Evolutionary conservation across 2,329 filamentous ascomycete genomes (phyloP).

Genomic region (Trichoderma cornu-damae): DNA sequence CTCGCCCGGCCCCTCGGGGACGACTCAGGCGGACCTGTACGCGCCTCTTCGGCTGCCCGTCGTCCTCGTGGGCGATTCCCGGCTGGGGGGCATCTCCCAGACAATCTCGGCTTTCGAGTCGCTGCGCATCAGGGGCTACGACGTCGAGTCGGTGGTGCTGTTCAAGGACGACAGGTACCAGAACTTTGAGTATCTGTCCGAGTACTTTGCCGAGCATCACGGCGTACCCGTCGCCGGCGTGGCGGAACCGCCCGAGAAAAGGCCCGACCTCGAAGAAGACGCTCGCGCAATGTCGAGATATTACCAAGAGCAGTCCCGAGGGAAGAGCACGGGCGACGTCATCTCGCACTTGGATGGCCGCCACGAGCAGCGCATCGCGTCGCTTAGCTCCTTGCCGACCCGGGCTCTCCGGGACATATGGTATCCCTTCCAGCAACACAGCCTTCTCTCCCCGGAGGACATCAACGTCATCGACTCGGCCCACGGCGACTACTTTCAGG

Average conservation of each 20-base stretch:
- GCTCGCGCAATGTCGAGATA: constrained; percentile 56
- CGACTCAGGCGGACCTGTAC: constrained; percentile 73
- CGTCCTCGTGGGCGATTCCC: constrained; percentile 68
- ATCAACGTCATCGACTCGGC: constrained; percentile 78
- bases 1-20: constrained; percentile 71
- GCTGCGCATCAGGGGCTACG: constrained; percentile 70
- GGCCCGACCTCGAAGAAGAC: constrained; percentile 42
- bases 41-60: constrained; percentile 67
- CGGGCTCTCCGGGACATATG: constrained; percentile 64
- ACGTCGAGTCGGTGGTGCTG: constrained; percentile 64
- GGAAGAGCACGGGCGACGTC: constrained; percentile 39
- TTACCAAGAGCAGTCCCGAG: constrained; percentile 48
- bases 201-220: constrained; percentile 60
- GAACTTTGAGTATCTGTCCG: constrained; percentile 61
- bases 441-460: constrained; percentile 52
- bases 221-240: constrained; percentile 54
- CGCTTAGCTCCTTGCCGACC: constrained; percentile 56
- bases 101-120: constrained; percentile 79
- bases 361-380: constrained; percentile 52
- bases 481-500: constrained; percentile 72
- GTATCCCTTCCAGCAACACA: constrained; percentile 85
- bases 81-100: constrained; percentile 72
- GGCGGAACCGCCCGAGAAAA: constrained; percentile 52
- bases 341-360: constrained; percentile 47
- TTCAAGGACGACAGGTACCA: constrained; percentile 62